Evolutionary conservation across 768 basidiomycete species (phyloP).

Genomic region (Lactarius deliciosus): DNA sequence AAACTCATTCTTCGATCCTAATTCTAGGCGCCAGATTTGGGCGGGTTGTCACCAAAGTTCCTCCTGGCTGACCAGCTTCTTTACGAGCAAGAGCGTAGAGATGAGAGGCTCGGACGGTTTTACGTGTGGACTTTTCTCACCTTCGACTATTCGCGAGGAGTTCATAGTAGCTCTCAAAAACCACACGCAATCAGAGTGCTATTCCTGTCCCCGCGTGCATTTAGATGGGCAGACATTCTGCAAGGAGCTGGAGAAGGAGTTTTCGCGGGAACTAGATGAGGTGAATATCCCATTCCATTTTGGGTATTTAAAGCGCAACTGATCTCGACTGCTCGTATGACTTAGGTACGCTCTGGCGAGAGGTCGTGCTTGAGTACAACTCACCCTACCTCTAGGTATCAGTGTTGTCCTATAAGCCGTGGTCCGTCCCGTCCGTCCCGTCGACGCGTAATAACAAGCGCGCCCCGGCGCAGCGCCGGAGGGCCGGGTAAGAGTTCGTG

Average conservation of each 20-base stretch:
- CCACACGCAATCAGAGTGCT: not conserved
- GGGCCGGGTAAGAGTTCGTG: too few relatives aligned
- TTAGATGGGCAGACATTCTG: slow-evolving; percentile 5
- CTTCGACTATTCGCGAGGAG: not conserved
- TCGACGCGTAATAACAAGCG: too few relatives aligned
- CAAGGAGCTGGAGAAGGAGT: slow-evolving; percentile 5
- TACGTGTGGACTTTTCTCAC: not conserved
- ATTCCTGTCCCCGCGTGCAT: not conserved
- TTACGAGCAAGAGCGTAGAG: not conserved
- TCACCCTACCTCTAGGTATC: too few relatives aligned
- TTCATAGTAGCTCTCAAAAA: not conserved
- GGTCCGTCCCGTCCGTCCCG: too few relatives aligned
- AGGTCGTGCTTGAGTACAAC: not conserved
- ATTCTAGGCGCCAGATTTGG: slow-evolving; percentile 4
- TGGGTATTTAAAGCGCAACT: not conserved
- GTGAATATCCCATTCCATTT: not conserved
- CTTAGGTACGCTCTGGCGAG: too few relatives aligned
- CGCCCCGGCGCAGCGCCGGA: too few relatives aligned
- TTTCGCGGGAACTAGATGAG: slow-evolving; percentile 2
- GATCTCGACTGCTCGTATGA: too few relatives aligned
- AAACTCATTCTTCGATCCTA: not conserved
- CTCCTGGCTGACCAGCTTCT: not conserved
- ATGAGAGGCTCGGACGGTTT: not conserved
- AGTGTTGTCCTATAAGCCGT: too few relatives aligned
- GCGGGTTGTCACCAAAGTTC: not conserved